Evolutionary conservation across 2,329 filamentous ascomycete genomes (phyloP), one percentile per base, ranked within the genome.

Genomic region (Ceratocystiopsis minuta): DNA sequence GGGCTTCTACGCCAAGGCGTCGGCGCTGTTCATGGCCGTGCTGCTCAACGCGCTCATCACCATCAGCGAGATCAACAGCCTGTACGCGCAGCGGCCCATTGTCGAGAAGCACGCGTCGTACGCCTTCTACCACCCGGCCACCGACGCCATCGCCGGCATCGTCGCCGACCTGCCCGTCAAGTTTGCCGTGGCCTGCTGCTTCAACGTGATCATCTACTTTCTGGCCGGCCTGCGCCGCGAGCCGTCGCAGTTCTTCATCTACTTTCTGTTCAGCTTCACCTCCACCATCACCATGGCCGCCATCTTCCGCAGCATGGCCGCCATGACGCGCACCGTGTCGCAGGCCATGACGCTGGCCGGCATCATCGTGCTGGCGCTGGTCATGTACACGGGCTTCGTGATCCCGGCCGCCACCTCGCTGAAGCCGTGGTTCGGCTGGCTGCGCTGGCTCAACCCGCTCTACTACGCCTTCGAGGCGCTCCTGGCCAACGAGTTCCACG

Each of bases 71-170:
- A 90, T 94, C 55, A 60, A 90, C 36, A 86, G 81, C 0, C 68
- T 94, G 9, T 95, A 90, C 55, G 73, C 81, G 1, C 85, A 94
- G 71, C 79, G 87, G 34, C 80, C 82, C 1, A 93, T 94, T 51
- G 83, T 95, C 45, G 85, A 94, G 55, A 94, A 94, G 57, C 87
- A 95, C 51, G 64, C 70, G 43, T 75, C 80, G 44, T 94, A 93
- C 55, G 85, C 86, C 18, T 68, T 94, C 16, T 93, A 94, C 52
- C 87, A 93, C 53, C 85, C 87, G 0, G 85, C 80, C 16, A 80
- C 85, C 13, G 86, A 95, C 65, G 83, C 85, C n/a, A 68, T 84
- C 46, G 75, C 82, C 0, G 90, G 82, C 11, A 90, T 93, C 78
- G 60, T 94, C 24, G 80, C 75, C 46, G 87, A 94, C 51, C 61